These are phyloP conservation scores for Taphrina communis DNA, from an alignment of 1,139 yeast species.

Conservation along the genomic window DNA sequence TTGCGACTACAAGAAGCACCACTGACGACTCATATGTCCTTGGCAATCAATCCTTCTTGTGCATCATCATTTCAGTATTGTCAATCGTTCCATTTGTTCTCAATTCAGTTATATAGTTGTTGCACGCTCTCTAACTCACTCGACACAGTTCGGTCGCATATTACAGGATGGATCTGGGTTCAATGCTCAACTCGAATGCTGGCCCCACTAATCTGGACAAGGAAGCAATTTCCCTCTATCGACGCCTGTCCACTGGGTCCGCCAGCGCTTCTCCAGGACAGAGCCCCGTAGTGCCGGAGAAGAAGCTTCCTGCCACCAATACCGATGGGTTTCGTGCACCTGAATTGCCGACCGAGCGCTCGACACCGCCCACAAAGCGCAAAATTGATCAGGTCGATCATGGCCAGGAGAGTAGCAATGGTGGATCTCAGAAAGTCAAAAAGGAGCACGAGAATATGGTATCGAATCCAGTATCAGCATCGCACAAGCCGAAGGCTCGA, in stretches of 20 bases:
- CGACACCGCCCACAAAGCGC: constrained; percentile 3
- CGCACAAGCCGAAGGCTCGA: constrained; percentile 4
- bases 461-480: not conserved
- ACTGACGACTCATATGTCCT: too few species aligned
- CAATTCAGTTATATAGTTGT: too few species aligned
- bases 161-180: constrained; percentile 20
- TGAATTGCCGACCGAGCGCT: not conserved
- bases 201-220: constrained; percentile 21
- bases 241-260: constrained; percentile 31
- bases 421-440: not conserved
- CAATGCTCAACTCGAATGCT: constrained; percentile 24
- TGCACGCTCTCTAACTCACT: not conserved
- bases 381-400: constrained; percentile 14
- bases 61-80: too few species aligned
- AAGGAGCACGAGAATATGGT: not conserved
- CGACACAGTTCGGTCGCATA: not conserved
- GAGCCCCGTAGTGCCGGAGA: constrained; percentile 18
- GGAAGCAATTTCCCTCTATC: constrained; percentile 23
- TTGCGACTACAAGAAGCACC: not conserved
- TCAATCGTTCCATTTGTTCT: too few species aligned
- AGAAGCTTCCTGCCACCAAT: not conserved
- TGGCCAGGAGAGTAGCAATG: not conserved
- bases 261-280: constrained; percentile 19
- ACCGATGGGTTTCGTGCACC: constrained; percentile 8
- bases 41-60: too few species aligned